Evolutionary conservation across 805 yeast species (phyloP).

Genomic region (Lachancea sp.): DNA sequence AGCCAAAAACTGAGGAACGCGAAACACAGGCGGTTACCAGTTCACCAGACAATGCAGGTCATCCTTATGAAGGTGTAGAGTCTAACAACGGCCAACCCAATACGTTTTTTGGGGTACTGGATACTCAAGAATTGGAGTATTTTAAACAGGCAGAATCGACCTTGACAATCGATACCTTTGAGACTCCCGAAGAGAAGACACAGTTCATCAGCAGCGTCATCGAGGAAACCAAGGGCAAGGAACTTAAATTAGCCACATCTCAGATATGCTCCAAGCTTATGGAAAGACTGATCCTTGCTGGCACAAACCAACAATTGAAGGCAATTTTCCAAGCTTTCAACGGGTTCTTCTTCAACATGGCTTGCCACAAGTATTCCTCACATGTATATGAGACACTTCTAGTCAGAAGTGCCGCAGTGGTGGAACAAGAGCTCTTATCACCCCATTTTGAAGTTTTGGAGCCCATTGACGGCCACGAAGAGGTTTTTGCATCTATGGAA

Average conservation of each 20-base stretch:
- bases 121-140: slow-evolving; percentile 77
- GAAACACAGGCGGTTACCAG: background rate
- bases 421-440: slow-evolving; percentile 63
- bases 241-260: slow-evolving; percentile 84
- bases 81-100: slow-evolving; percentile 23
- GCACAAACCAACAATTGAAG: slow-evolving; percentile 60
- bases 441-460: slow-evolving; percentile 34
- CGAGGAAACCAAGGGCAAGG: slow-evolving; percentile 84
- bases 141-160: slow-evolving; percentile 90
- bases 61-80: background rate
- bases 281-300: slow-evolving; percentile 72
- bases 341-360: slow-evolving; percentile 68
- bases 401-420: slow-evolving; percentile 63
- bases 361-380: slow-evolving; percentile 86
- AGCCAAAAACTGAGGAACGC: slow-evolving; percentile 15
- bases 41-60: background rate
- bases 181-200: slow-evolving; percentile 56
- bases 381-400: slow-evolving; percentile 87
- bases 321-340: slow-evolving; percentile 57
- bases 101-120: slow-evolving; percentile 82
- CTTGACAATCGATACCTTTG: slow-evolving; percentile 69
- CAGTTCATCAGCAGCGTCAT: slow-evolving; percentile 72
- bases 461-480: slow-evolving; percentile 31
- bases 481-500: slow-evolving; percentile 53
- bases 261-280: slow-evolving; percentile 90